Conservation (phyloP, 176 grass and related monocot genomes). For the Hordeum marinum region DNA sequence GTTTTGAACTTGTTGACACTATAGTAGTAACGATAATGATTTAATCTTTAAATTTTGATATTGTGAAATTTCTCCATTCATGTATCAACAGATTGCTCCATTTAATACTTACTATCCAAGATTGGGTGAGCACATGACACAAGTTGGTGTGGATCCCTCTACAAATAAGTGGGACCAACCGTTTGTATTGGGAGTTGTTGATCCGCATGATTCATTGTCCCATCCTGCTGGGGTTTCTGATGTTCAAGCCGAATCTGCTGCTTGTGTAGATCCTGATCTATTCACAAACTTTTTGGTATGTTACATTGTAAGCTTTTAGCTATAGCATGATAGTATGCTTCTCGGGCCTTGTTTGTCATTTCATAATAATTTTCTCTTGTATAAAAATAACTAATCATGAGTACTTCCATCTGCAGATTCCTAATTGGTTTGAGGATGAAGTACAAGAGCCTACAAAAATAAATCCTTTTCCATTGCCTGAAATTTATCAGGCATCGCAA, state of each 20-base stretch:
- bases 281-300: conserved; percentile 93
- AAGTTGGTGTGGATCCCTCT: conserved; percentile 71
- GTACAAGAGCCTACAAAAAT: conserved; percentile 46
- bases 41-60: neutral
- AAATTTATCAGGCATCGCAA: conserved; percentile 72
- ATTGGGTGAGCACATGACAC: conserved; percentile 62
- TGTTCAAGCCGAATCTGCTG: conserved; percentile 82
- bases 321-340: neutral
- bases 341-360: neutral
- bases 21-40: conserved; percentile 11
- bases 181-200: conserved; percentile 84
- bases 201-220: conserved; percentile 90
- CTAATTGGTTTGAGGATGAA: conserved; percentile 68
- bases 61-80: conserved; percentile 16
- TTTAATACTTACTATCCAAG: conserved; percentile 95
- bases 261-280: conserved; percentile 80
- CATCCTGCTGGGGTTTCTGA: conserved; percentile 91
- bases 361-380: neutral
- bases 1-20: neutral
- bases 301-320: neutral
- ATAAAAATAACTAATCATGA: neutral
- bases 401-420: conserved; percentile 58
- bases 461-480: conserved; percentile 85
- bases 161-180: conserved; percentile 93
- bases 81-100: conserved; percentile 78